phyloP scores from a whole-genome alignment of 331 rosid genomes.

The Phaseolus coccineus region DNA sequence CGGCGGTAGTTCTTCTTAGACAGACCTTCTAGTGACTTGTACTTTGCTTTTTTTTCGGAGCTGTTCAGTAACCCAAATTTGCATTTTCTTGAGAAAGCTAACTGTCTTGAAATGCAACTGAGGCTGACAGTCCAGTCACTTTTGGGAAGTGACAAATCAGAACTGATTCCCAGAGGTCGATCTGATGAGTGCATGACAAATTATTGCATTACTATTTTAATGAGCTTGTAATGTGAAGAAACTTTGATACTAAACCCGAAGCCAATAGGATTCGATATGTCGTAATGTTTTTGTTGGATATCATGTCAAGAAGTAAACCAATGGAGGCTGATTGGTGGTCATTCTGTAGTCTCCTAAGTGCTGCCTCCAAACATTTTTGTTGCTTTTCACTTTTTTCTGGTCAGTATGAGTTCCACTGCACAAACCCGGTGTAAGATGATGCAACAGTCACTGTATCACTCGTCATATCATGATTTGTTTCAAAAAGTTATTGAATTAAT shows the following conservation, averaged over 20 bases:
- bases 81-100: conserved; percentile 32
- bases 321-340: background rate
- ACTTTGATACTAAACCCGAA: background rate
- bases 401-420: conserved; percentile 3
- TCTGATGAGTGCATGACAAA: conserved; percentile 2
- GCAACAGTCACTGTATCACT: background rate
- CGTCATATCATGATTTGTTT: background rate
- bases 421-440: background rate
- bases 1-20: conserved; percentile 50
- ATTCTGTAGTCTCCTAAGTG: background rate
- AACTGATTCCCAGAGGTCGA: conserved; percentile 13
- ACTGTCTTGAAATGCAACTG: conserved; percentile 23
- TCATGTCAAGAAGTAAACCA: background rate
- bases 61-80: conserved; percentile 26
- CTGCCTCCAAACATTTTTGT: conserved; percentile 2
- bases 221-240: conserved; percentile 16
- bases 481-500: conserved; percentile 1
- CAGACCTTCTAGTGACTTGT: background rate
- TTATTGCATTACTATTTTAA: conserved; percentile 31
- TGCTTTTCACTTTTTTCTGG: background rate
- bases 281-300: background rate
- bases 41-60: conserved; percentile 19
- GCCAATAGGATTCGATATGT: conserved; percentile 10
- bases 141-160: conserved; percentile 17
- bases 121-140: conserved; percentile 8